phyloP scores from a whole-genome alignment of 2,329 filamentous ascomycete species.

The Monilinia vaccinii-corymbosi region DNA sequence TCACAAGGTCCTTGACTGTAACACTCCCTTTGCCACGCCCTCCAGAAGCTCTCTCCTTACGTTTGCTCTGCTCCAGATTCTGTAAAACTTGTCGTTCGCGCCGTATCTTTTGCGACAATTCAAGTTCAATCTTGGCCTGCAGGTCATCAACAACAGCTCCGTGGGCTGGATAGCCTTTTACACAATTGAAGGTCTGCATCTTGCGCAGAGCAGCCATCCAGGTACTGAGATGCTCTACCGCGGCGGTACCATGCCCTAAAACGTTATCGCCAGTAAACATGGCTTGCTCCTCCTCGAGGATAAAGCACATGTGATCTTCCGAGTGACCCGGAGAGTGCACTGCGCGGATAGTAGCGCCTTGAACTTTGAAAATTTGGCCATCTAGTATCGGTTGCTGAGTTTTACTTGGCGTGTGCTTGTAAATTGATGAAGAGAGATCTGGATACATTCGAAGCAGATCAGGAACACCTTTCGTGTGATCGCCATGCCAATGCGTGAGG shows the following conservation, averaged over 20 bases:
- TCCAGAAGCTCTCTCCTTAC: background rate
- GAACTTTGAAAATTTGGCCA: constrained; percentile 41
- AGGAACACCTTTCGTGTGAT: constrained; percentile 68
- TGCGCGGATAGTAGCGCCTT: constrained; percentile 57
- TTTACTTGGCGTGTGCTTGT: constrained; percentile 51
- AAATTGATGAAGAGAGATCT: constrained; percentile 41
- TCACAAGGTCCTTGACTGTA: constrained; percentile 36
- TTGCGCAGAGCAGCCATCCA: constrained; percentile 59
- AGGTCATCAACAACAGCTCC: constrained; percentile 34
- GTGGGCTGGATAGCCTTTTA: constrained; percentile 37
- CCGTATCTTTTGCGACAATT: constrained; percentile 32
- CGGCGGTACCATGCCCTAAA: constrained; percentile 72
- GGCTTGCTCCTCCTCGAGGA: constrained; percentile 64
- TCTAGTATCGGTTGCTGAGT: constrained; percentile 44
- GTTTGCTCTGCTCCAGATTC: constrained; percentile 26
- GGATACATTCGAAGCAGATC: constrained; percentile 57
- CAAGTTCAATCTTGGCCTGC: constrained; percentile 31
- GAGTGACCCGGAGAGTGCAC: constrained; percentile 64
- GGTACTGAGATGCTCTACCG: constrained; percentile 63
- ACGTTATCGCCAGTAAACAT: constrained; percentile 85
- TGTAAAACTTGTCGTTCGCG: constrained; percentile 35
- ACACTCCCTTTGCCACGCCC: constrained; percentile 28
- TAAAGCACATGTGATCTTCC: constrained; percentile 68
- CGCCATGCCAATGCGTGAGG: constrained; percentile 83
- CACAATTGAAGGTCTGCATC: constrained; percentile 27